A percentile compares a stretch with the other conserved stretches of the same genome.
Evolutionary conservation across 75 land plant genomes (phyloP).

Genomic region (Azolla pinnata): DNA sequence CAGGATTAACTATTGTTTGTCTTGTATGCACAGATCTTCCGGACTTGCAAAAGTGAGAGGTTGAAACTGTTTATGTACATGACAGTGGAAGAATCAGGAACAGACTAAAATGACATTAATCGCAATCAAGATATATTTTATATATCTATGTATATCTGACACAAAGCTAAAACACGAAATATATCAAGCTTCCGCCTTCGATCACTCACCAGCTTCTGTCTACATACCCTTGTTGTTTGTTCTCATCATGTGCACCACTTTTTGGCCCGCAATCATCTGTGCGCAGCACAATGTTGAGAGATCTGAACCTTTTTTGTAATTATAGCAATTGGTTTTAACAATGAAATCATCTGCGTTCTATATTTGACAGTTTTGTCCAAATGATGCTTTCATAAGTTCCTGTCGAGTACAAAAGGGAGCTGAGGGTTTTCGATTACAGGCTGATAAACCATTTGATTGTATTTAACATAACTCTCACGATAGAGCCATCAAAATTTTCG

Average conservation of each 20-base stretch:
- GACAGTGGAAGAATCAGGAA: neutral
- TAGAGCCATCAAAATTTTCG: neutral
- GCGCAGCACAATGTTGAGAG: too few species aligned
- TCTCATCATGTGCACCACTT: too few species aligned
- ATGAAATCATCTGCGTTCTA: neutral
- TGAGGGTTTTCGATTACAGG: too few species aligned
- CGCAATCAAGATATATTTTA: neutral
- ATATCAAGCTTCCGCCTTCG: neutral
- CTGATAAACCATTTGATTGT: too few species aligned
- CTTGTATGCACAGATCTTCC: slow-evolving; percentile 9
- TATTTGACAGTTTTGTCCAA: neutral
- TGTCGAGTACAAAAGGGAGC: neutral
- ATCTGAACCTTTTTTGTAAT: too few species aligned
- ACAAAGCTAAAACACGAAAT: neutral
- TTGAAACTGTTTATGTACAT: neutral
- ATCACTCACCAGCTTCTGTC: neutral
- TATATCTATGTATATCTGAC: too few species aligned
- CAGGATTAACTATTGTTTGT: neutral
- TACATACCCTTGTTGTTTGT: too few species aligned
- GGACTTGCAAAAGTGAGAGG: slow-evolving; percentile 4
- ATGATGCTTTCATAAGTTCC: neutral
- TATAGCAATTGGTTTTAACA: too few species aligned
- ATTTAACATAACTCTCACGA: neutral
- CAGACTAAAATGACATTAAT: neutral
- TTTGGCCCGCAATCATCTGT: too few species aligned